Base-by-base conservation (phyloP, 495 filamentous ascomycete genomes). In the Hypoxylon lienhwacheense region DNA sequence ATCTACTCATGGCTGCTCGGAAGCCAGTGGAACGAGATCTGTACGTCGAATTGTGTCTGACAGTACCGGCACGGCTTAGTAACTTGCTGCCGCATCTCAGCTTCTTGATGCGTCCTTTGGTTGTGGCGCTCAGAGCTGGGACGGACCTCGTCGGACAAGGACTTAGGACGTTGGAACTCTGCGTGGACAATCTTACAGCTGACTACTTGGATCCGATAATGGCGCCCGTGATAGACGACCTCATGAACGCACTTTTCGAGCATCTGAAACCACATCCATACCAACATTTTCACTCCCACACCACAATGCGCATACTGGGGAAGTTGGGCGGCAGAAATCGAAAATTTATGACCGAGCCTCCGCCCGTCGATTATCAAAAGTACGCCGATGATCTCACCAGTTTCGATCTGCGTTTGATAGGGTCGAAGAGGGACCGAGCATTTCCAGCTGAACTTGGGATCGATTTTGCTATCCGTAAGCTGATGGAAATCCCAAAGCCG, bases 191-290 rank as follows among this genome's bases (percentile, higher is more conserved):
- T 61, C 79, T 99, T 1, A 99, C 95, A 0, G 91, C 93, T 0
- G 95, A 99, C 59, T 99, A 99, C 64, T 68, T 99, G 22, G 95
- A 99, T 60, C 95, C 95, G 0, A 99, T 99, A 47, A 99, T 99
- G 93, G 90, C 91, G 4, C 95, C 95, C 1, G 93, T 96, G 34
- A 97, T 99, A 70, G 93, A 97, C 60, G 95, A 99, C 55, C 72
- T 99, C 44, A 97, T 97, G 91, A 90, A 89, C 32, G 91, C 91
- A 3, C 78, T 99, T 5, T 97, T 92, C 81, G 89, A 96, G 50
- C 95, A 97, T 65, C 77, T 99, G 24, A 86, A 85, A 53, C 95
- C 95, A 2, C 83, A 87, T 43, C 91, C 93, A 0, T 96, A 97
- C 65, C 95, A 88, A 60, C 95, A 99, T 63, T 95, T 96, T 66